Percentiles rank a stretch among this genome's conserved stretches.
phyloP scores from a whole-genome alignment of 2,329 filamentous ascomycete genomes.

The Colletotrichum godetiae region DNA sequence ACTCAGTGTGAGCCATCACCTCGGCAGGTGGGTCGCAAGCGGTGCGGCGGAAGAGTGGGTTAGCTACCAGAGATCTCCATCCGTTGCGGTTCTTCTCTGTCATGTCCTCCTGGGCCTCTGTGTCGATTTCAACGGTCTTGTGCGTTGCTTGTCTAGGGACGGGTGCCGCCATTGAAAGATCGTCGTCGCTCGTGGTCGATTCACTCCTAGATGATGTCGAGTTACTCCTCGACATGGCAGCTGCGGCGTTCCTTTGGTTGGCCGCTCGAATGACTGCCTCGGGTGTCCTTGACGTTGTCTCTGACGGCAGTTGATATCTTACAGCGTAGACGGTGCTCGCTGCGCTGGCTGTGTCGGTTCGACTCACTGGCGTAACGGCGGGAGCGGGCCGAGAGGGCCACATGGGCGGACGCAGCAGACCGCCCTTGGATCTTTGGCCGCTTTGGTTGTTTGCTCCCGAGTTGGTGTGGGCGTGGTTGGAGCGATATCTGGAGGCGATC shows the following conservation, averaged over 20 bases:
- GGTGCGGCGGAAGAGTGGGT: constrained; percentile 42
- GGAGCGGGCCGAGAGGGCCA: constrained; percentile 68
- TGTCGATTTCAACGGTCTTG: constrained; percentile 38
- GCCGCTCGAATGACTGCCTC: constrained; percentile 16
- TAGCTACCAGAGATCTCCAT: constrained; percentile 46
- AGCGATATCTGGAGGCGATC: constrained; percentile 51
- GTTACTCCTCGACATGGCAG: constrained; percentile 13
- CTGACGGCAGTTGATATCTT: constrained; percentile 69
- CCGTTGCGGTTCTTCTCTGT: constrained; percentile 37
- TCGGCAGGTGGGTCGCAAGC: constrained; percentile 29
- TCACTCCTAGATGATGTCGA: constrained; percentile 20
- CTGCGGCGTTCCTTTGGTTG: constrained; percentile 15
- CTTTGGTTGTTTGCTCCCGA: constrained; percentile 29
- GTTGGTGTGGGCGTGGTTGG: constrained; percentile 18
- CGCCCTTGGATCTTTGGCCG: constrained; percentile 43
- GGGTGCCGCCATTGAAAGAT: constrained; percentile 27
- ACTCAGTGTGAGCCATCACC: constrained; percentile 18
- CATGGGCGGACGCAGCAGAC: constrained; percentile 59
- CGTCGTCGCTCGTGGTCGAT: constrained; percentile 40
- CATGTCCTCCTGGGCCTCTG: constrained; percentile 40
- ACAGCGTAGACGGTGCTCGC: constrained; percentile 74
- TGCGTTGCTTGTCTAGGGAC: constrained; percentile 28
- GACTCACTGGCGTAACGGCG: constrained; percentile 67
- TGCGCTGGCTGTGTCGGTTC: constrained; percentile 72
- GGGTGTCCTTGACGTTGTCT: constrained; percentile 48